Evolutionary conservation across 2,329 filamentous ascomycete species (phyloP).

Genomic region (Apiospora rasikravindrae): DNA sequence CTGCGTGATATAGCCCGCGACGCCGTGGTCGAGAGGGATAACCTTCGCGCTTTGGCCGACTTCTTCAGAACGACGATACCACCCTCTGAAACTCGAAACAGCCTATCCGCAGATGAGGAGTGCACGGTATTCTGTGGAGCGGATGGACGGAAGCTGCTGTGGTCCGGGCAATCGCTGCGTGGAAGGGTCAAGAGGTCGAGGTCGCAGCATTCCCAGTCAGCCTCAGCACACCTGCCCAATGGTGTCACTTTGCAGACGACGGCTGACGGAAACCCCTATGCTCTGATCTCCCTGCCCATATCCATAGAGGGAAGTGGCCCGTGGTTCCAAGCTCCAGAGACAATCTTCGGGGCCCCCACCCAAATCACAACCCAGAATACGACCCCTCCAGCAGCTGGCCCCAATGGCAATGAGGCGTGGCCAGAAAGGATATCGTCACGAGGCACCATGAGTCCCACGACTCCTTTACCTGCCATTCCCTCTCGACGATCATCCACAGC

Average conservation of each 20-base stretch:
- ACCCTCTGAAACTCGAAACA: slow-evolving; percentile 22
- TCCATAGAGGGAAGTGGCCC: slow-evolving; percentile 18
- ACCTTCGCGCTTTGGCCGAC: slow-evolving; percentile 29
- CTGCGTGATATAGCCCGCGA: slow-evolving; percentile 25
- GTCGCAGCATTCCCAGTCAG: slow-evolving; percentile 14
- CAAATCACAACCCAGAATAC: background rate
- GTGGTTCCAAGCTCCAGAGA: slow-evolving; percentile 18
- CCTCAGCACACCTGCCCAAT: slow-evolving; percentile 10
- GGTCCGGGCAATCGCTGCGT: slow-evolving; percentile 31
- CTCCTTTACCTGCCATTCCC: background rate
- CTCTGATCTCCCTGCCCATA: slow-evolving; percentile 19
- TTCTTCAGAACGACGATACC: slow-evolving; percentile 33
- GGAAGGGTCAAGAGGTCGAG: slow-evolving; percentile 28
- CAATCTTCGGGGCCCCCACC: slow-evolving; percentile 18
- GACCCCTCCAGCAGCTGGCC: background rate
- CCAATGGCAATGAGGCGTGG: background rate
- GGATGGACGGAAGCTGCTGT: slow-evolving; percentile 19
- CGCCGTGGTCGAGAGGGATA: slow-evolving; percentile 27
- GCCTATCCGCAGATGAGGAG: slow-evolving; percentile 27
- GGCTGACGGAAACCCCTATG: slow-evolving; percentile 18
- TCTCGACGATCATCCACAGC: slow-evolving; percentile 6
- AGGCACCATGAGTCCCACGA: background rate
- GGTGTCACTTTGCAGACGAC: slow-evolving; percentile 18
- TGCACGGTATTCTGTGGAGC: slow-evolving; percentile 23
- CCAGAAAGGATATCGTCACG: slow-evolving; percentile 11